A percentile compares a stretch with the other conserved stretches of the same genome.
phyloP scores from a whole-genome alignment of 208 protist genomes.

The Leishmania turanica region DNA sequence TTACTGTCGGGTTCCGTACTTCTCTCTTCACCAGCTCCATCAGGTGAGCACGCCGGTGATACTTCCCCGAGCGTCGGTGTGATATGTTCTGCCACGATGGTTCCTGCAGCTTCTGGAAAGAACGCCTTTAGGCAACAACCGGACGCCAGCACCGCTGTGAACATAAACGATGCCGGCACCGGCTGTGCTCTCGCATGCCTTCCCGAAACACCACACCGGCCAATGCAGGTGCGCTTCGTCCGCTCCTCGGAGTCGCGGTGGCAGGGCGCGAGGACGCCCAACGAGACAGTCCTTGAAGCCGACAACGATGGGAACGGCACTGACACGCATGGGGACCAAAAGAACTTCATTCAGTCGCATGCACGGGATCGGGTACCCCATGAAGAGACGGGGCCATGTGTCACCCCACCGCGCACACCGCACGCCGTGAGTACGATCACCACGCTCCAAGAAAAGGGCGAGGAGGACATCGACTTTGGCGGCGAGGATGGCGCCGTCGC shows the following conservation, averaged over 20 bases:
- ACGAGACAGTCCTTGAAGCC: not conserved
- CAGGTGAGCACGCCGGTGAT: not conserved
- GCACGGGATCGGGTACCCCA: not conserved
- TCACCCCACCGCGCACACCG: not conserved
- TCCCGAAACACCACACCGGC: slow-evolving; percentile 18
- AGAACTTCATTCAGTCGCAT: not conserved
- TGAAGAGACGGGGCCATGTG: not conserved
- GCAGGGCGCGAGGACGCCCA: not conserved
- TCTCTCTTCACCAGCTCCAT: not conserved
- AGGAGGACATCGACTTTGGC: not conserved
- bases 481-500: not conserved
- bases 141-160: not conserved
- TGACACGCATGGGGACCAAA: not conserved
- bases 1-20: slow-evolving; percentile 1
- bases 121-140: not conserved
- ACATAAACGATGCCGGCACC: not conserved
- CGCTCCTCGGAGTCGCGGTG: slow-evolving; percentile 6
- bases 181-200: not conserved
- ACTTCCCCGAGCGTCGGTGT: not conserved
- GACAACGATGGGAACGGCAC: not conserved
- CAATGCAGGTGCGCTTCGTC: slow-evolving; percentile 13
- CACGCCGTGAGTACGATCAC: slow-evolving; percentile 3
- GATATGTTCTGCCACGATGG: not conserved
- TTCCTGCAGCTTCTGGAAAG: not conserved
- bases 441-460: not conserved